Evolutionary conservation across 805 yeast species (phyloP), one percentile per base, ranked within the genome.

Genomic region (Kodamaea restingae): DNA sequence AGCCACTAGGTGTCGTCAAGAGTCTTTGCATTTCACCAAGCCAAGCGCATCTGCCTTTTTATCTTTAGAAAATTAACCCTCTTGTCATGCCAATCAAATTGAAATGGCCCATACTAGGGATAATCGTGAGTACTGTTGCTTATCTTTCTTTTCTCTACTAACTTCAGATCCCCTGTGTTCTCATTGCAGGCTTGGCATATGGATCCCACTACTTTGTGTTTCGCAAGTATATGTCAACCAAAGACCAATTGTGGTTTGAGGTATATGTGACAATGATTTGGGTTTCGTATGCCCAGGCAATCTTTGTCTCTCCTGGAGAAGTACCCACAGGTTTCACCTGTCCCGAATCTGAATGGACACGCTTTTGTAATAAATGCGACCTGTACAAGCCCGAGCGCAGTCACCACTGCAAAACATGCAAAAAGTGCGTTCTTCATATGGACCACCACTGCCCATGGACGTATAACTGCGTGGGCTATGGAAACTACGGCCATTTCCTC

Each of bases 371-470:
- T 41, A 87, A 85, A 56, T 88, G 96, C 59, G 49, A 78, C 28
- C 61, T 58, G 28, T 79, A 73, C 60, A 88, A 88, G 55, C 96
- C 96, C 0, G 91, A 82, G 52, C 63, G 96, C 44, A 54, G 87
- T 3, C 96, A 88, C 55, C 96, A 88, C 62, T 88, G 96, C 58
- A 82, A 82, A 50, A 73, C 77, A 1, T 87, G 95, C 54, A 68
- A 75, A n/a, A 50, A 45, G 29, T 88, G 96, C 59, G 81, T 88
- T n/a, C 57, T 88, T 41, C 75, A 77, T 54, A 90, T 88, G 96
- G 97, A 88, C 58, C 97, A 88, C 56, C 96, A 88, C 62, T 70
- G 83, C 26, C 96, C 96, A 0, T 90, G 96, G 96, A 87, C 95
- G 0, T 75, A 78, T 58, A 90, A 86, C 55, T 90, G 96, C 55